Percentiles rank a stretch among this genome's conserved stretches.
Evolutionary conservation across 129 eudicot species (phyloP).

Genomic region (Dittrichia graveolens): DNA sequence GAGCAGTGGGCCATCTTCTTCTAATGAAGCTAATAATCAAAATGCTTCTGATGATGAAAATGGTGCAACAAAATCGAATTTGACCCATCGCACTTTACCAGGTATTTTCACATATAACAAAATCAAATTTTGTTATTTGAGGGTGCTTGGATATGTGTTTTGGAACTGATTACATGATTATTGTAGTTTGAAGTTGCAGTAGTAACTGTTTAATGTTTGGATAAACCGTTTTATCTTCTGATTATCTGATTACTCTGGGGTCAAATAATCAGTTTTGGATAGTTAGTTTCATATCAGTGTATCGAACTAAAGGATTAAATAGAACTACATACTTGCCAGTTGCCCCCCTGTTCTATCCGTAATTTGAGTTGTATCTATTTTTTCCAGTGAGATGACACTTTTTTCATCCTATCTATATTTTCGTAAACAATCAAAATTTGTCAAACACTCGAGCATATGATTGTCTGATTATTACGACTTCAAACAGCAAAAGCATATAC

Average conservation of each 20-base stretch:
- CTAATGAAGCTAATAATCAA: slow-evolving; percentile 56
- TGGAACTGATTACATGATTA: neutral
- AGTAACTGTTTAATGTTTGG: neutral
- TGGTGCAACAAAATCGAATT: slow-evolving; percentile 28
- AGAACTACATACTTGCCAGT: too few species aligned
- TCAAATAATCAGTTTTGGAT: neutral
- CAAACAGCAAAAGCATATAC: neutral
- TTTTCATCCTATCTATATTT: neutral
- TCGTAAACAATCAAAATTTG: neutral
- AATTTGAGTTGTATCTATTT: too few species aligned
- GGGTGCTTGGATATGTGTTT: neutral
- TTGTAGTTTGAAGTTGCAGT: neutral
- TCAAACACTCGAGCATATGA: neutral
- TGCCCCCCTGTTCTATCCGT: too few species aligned
- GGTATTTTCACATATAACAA: slow-evolving; percentile 45
- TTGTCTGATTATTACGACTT: neutral
- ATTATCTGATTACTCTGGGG: neutral
- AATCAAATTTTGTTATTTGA: neutral
- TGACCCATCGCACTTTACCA: slow-evolving; percentile 73
- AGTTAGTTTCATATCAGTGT: too few species aligned
- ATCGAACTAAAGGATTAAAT: too few species aligned
- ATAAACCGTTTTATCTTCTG: neutral
- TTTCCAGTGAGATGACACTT: neutral
- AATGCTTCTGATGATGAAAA: slow-evolving; percentile 67
- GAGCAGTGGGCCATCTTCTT: slow-evolving; percentile 59